phyloP scores from a whole-genome alignment of 495 filamentous ascomycete genomes.

The Podospora australis region DNA sequence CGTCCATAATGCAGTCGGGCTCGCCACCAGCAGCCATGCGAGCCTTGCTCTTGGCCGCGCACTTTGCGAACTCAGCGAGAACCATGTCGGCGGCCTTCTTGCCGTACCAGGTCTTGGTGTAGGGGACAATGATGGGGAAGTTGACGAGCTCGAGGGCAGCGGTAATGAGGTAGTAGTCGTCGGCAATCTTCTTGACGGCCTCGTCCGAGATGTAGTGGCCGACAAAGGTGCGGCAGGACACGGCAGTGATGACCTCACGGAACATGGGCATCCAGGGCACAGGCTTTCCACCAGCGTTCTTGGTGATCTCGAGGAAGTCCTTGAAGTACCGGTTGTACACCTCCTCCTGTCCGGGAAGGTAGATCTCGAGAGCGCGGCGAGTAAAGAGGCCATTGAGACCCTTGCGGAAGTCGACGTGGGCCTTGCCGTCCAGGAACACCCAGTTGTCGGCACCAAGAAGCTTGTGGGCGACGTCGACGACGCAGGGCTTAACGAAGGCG shows the following conservation, averaged over 20 bases:
- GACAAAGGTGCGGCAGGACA: slow-evolving; percentile 93
- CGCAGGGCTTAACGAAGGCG: slow-evolving; percentile 86
- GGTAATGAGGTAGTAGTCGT: slow-evolving; percentile 95
- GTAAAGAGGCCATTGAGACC: slow-evolving; percentile 94
- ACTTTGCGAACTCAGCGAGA: slow-evolving; percentile 80
- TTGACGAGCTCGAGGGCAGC: slow-evolving; percentile 95
- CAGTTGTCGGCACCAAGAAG: slow-evolving; percentile 88
- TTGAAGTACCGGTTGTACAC: slow-evolving; percentile 85
- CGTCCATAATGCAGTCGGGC: slow-evolving; percentile 87
- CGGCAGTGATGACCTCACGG: slow-evolving; percentile 92
- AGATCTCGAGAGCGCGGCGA: slow-evolving; percentile 75
- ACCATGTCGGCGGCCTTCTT: slow-evolving; percentile 95
- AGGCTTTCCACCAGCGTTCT: slow-evolving; percentile 60
- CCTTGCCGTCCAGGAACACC: slow-evolving; percentile 96
- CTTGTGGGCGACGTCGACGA: slow-evolving; percentile 93
- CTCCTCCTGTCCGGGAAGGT: slow-evolving; percentile 88
- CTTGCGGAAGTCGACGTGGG: slow-evolving; percentile 94
- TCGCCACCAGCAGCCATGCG: slow-evolving; percentile 89
- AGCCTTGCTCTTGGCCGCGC: slow-evolving; percentile 85
- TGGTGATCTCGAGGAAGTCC: slow-evolving; percentile 67
- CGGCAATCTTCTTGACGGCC: slow-evolving; percentile 86
- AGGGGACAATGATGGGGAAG: slow-evolving; percentile 96
- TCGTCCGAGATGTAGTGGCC: slow-evolving; percentile 90
- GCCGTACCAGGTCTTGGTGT: slow-evolving; percentile 94
- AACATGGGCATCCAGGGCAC: slow-evolving; percentile 86